Conservation (phyloP, 2,329 filamentous ascomycete species). For the Aaosphaeria pasadenensis region DNA sequence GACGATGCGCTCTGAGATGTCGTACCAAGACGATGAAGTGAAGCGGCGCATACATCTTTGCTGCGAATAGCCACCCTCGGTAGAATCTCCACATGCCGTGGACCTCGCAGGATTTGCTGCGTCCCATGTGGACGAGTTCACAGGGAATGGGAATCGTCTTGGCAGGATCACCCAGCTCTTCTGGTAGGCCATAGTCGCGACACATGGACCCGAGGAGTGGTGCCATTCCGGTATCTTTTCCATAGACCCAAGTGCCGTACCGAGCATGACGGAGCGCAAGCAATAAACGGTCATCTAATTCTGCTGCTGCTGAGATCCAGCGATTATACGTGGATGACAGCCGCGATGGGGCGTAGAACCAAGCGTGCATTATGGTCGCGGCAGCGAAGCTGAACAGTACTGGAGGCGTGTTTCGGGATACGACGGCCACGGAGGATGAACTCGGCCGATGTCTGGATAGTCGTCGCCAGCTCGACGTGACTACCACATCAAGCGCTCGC, state of each 20-base stretch:
- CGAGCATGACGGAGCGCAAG: constrained; percentile 68
- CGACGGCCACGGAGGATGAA: constrained; percentile 1
- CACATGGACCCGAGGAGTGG: constrained; percentile 70
- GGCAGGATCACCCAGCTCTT: constrained; percentile 70
- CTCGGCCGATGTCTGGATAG: constrained; percentile 14
- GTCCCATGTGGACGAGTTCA: constrained; percentile 79
- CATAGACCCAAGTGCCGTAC: constrained; percentile 65
- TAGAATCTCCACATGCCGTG: constrained; percentile 68
- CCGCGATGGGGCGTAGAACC: constrained; percentile 72
- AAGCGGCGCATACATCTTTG: constrained; percentile 73
- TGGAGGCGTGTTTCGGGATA: constrained; percentile 57
- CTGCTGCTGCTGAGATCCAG: constrained; percentile 77
- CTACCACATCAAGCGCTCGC: constrained; percentile 68
- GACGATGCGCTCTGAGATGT: constrained; percentile 6
- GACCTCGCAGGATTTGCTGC: constrained; percentile 69
- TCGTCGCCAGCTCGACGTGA: constrained; percentile 53
- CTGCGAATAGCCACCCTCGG: constrained; percentile 69
- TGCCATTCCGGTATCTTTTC: constrained; percentile 68
- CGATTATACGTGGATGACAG: constrained; percentile 73
- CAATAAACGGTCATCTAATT: constrained; percentile 71
- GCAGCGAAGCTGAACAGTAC: constrained; percentile 69
- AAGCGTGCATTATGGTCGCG: constrained; percentile 82
- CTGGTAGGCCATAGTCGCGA: constrained; percentile 65
- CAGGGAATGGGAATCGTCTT: constrained; percentile 72
- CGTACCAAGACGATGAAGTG: constrained; percentile 48